Base-by-base conservation (phyloP, 768 basidiomycete genomes). In the Hericium coralloides region DNA sequence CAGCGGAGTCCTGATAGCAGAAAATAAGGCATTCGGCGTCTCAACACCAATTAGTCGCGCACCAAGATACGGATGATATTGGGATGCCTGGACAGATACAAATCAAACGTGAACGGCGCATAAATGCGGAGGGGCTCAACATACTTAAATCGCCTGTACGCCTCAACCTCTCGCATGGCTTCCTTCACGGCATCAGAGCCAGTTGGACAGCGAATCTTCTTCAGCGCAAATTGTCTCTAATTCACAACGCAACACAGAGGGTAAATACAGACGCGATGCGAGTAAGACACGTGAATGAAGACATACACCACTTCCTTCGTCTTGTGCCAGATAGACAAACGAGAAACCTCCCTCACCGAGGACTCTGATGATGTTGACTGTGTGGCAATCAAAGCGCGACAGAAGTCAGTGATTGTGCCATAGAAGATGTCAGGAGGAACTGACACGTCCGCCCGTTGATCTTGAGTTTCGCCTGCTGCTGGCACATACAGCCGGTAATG, bases 301-400 rank as follows among this genome's bases (percentile, higher is more conserved):
- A 74, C 85, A 64, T 66, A 91, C 90, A 52, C 89, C 89, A 64
- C 89, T 92, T 58, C 81, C 77, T 64, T 92, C 89, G 69, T 93
- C 91, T 68, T 91, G 89, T 3, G 86, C 90, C 36, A 90, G 77
- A 69, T 93, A 92, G 8, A 94, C 92, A 65, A 92, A 95, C 31
- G 89, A 91, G 76, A 94, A 95, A 7, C 92, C 95, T 14, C 97
- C 95, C 73, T 98, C 97, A 26, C 97, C 97, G 9, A 99, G 82
- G 12, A 98, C 85, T 59, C 89, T 92, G 52, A 95, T 73, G 53
- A 99, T 90, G 67, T 91, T 87, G 73, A 94, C 89, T 92, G 64
- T 12, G 52, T 47, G 26, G 38, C 7, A 45, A 10, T 1, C 10
- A 39, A 39, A 38, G 18, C 52, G 53, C 22, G 4, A 7, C 49